These are phyloP conservation scores for Xylaria multiplex DNA, from an alignment of 2,329 filamentous ascomycete species.

Conservation along the genomic window DNA sequence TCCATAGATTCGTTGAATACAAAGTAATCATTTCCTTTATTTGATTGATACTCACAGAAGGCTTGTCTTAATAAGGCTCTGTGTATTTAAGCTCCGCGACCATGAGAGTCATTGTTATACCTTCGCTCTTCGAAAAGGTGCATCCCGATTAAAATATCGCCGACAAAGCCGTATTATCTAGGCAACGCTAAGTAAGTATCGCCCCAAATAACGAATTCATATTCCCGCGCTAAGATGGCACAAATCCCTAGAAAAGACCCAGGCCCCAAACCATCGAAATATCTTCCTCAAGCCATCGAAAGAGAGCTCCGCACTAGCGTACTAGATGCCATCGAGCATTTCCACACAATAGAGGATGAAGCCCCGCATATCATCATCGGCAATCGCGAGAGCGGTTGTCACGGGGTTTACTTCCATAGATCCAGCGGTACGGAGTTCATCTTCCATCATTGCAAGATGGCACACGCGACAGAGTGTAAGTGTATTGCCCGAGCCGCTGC, in stretches of 20 bases:
- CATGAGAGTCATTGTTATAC: not conserved
- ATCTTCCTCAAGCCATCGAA: slow-evolving; percentile 13
- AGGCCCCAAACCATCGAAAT: slow-evolving; percentile 7
- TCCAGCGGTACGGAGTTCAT: not conserved
- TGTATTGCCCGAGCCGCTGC: not conserved
- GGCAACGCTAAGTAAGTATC: not conserved
- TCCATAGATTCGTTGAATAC: too few relatives aligned
- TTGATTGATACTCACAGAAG: too few relatives aligned
- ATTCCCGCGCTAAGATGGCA: not conserved
- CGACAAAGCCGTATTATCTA: not conserved
- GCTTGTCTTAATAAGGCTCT: too few relatives aligned
- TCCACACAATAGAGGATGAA: not conserved
- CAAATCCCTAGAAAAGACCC: not conserved
- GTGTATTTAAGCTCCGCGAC: not conserved
- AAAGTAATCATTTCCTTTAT: too few relatives aligned
- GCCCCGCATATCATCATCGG: slow-evolving; percentile 10
- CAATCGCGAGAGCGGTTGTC: slow-evolving; percentile 13
- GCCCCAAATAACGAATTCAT: not conserved
- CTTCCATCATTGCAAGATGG: slow-evolving; percentile 26
- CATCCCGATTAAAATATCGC: not conserved
- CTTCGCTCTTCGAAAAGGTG: not conserved
- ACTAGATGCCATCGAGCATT: not conserved
- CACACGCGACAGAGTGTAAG: not conserved
- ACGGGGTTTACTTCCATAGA: slow-evolving; percentile 1
- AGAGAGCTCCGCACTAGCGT: slow-evolving; percentile 2